A percentile compares a stretch with the other conserved stretches of the same genome.
phyloP scores from a whole-genome alignment of 768 basidiomycete species.

The Serendipita sp. region DNA sequence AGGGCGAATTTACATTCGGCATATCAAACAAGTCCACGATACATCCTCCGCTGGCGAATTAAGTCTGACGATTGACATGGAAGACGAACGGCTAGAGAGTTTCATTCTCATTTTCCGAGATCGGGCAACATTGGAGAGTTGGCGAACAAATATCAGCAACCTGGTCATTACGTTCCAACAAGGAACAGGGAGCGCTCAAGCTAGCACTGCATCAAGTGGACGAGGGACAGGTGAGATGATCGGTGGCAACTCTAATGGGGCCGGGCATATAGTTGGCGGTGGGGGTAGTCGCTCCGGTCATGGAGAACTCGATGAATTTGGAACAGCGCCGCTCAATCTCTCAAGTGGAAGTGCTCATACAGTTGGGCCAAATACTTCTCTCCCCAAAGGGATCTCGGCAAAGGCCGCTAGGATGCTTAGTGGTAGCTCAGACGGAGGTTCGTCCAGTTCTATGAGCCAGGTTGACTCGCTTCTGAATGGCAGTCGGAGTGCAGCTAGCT shows the following conservation, averaged over 20 bases:
- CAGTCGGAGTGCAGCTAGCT: constrained; percentile 4
- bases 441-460: constrained; percentile 8
- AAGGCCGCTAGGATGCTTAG: constrained; percentile 37
- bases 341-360: background rate
- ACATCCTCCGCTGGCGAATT: constrained; percentile 65
- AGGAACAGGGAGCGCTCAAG: constrained; percentile 16
- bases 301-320: constrained; percentile 47
- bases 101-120: constrained; percentile 96
- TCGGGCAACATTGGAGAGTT: constrained; percentile 70
- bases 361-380: constrained; percentile 42
- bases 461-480: constrained; percentile 6
- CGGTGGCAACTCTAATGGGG: background rate
- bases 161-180: constrained; percentile 56
- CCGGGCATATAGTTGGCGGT: constrained; percentile 17
- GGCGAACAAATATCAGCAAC: constrained; percentile 68
- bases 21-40: constrained; percentile 80
- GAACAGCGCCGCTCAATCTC: constrained; percentile 26
- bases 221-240: background rate
- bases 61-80: constrained; percentile 94
- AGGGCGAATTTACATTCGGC: constrained; percentile 87
- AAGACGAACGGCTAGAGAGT: constrained; percentile 80
- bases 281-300: constrained; percentile 19
- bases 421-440: constrained; percentile 51
- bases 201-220: background rate
- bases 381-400: background rate